A percentile compares a stretch with the other conserved stretches of the same genome.
Evolutionary conservation across 495 filamentous ascomycete genomes (phyloP).

Genomic region (Penicillium psychrofluorescens): DNA sequence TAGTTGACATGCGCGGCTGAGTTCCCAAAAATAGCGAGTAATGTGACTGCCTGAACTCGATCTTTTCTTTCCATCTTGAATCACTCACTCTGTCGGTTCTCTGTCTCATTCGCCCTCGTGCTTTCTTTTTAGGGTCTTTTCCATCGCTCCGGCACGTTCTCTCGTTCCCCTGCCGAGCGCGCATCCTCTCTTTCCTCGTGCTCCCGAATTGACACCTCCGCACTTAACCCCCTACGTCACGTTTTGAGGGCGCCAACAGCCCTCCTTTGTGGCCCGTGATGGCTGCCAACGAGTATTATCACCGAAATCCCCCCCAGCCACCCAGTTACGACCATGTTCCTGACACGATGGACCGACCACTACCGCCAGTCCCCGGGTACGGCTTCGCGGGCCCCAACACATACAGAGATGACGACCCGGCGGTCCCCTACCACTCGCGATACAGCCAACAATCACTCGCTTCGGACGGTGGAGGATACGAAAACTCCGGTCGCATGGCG

Average conservation of each 20-base stretch:
- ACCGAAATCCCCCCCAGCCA: slow-evolving; percentile 35
- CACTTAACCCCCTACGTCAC: too few relatives aligned
- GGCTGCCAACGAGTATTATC: slow-evolving; percentile 81
- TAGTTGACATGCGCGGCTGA: background rate
- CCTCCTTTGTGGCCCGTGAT: slow-evolving; percentile 38
- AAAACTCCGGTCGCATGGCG: slow-evolving; percentile 21
- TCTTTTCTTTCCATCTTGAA: slow-evolving; percentile 1
- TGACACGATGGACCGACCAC: slow-evolving; percentile 16
- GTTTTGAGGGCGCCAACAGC: too few relatives aligned
- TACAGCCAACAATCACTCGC: slow-evolving; percentile 36
- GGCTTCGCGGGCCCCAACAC: slow-evolving; percentile 19
- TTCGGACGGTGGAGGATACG: slow-evolving; percentile 28
- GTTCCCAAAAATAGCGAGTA: slow-evolving; percentile 22
- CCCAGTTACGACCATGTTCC: slow-evolving; percentile 38
- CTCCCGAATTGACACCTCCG: too few relatives aligned
- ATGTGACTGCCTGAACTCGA: slow-evolving; percentile 16
- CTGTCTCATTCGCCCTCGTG: background rate
- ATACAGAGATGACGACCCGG: slow-evolving; percentile 20
- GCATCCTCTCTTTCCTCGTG: too few relatives aligned
- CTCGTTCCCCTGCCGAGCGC: background rate
- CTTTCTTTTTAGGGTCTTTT: background rate
- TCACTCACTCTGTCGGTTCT: background rate
- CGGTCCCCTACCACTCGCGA: slow-evolving; percentile 27
- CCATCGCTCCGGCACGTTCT: background rate
- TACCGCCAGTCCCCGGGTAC: slow-evolving; percentile 20